phyloP scores from a whole-genome alignment of 345 rosid genomes.

The Kandelia obovata region DNA sequence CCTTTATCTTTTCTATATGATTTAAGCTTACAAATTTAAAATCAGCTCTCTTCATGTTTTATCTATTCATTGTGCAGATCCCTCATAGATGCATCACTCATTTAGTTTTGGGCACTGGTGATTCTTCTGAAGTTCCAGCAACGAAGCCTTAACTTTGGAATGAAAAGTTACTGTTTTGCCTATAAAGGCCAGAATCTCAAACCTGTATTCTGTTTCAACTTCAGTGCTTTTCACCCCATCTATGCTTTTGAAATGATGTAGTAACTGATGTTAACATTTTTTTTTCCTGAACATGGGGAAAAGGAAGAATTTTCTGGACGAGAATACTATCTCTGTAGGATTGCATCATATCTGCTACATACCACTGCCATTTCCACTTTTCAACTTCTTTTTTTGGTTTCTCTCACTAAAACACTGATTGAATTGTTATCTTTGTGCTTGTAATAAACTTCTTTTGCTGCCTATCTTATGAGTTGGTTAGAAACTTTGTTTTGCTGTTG shows the following conservation, averaged over 20 bases:
- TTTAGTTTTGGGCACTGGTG: slow-evolving; percentile 44
- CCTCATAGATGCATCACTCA: slow-evolving; percentile 40
- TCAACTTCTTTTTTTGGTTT: slow-evolving; percentile 8
- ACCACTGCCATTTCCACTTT: background rate
- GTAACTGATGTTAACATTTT: slow-evolving; percentile 16
- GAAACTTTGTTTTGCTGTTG: too few species aligned
- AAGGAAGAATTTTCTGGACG: slow-evolving; percentile 27
- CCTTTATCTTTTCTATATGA: background rate
- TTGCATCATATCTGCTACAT: slow-evolving; percentile 20
- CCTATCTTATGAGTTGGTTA: too few species aligned
- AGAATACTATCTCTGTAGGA: slow-evolving; percentile 19
- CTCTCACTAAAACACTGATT: slow-evolving; percentile 3
- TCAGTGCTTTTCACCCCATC: slow-evolving; percentile 17
- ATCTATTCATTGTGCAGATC: slow-evolving; percentile 46
- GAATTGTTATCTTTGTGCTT: background rate
- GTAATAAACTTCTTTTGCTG: too few species aligned
- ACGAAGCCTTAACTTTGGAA: slow-evolving; percentile 36
- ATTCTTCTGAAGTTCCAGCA: slow-evolving; percentile 43
- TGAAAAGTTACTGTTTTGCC: slow-evolving; percentile 57
- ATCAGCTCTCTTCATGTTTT: slow-evolving; percentile 25
- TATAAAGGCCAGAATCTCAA: slow-evolving; percentile 50
- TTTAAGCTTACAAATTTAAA: slow-evolving; percentile 8
- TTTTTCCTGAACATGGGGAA: slow-evolving; percentile 35
- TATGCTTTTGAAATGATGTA: slow-evolving; percentile 35
- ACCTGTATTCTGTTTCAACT: slow-evolving; percentile 42